Evolutionary conservation across 805 yeast genomes (phyloP).

Genomic region (Nakazawaea peltata): DNA sequence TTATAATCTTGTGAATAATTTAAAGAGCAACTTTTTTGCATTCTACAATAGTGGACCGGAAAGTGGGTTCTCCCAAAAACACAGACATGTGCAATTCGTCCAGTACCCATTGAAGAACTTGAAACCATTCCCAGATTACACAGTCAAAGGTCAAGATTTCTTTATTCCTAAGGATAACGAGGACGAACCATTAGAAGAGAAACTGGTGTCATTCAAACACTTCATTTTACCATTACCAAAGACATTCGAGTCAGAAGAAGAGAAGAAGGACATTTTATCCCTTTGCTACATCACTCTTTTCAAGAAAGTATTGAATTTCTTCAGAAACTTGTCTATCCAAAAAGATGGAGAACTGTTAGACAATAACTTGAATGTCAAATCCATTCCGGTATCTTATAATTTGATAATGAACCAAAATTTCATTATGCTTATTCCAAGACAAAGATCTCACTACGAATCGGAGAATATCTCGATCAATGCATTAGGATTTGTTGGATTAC

Average conservation of each 20-base stretch:
- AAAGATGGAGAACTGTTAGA: constrained; percentile 26
- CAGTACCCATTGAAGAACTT: constrained; percentile 50
- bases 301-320: constrained; percentile 60
- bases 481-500: constrained; percentile 71
- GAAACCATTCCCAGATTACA: constrained; percentile 46
- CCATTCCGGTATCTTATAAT: constrained; percentile 53
- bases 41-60: constrained; percentile 85
- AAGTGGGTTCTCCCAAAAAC: constrained; percentile 93
- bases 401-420: constrained; percentile 74
- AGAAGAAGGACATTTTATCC: constrained; percentile 51
- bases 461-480: constrained; percentile 59
- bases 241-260: constrained; percentile 27
- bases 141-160: constrained; percentile 35
- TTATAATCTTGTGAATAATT: constrained; percentile 41
- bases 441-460: constrained; percentile 41
- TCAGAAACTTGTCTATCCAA: constrained; percentile 32
- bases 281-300: constrained; percentile 65
- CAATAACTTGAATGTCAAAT: constrained; percentile 3
- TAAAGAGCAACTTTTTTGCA: constrained; percentile 48
- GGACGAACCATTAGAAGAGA: constrained; percentile 53
- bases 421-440: constrained; percentile 84
- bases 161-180: constrained; percentile 47
- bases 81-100: constrained; percentile 86
- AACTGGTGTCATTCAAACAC: constrained; percentile 72
- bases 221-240: constrained; percentile 59